Percentiles rank a stretch among this genome's conserved stretches.
Evolutionary conservation across 192 early-diverging fungal genomes (phyloP).

Genomic region (Kappamyces sp.): DNA sequence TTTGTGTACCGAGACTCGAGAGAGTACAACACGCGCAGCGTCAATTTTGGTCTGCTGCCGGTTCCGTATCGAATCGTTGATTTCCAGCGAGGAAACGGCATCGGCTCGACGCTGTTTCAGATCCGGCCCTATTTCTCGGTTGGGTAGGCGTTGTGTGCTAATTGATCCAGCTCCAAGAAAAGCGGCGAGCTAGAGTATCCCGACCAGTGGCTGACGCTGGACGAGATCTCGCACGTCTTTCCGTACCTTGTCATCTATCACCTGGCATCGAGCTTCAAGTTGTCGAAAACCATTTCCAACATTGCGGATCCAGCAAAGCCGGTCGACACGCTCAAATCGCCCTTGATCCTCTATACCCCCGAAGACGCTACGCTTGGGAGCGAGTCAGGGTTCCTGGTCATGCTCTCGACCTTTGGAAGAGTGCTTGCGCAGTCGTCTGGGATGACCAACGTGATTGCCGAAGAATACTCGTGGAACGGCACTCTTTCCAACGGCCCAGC

Average conservation of each 20-base stretch:
- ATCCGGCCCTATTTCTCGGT: constrained; percentile 9
- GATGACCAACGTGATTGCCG: constrained; percentile 22
- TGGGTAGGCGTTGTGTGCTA: neutral
- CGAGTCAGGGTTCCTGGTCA: constrained; percentile 22
- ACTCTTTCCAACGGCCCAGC: constrained; percentile 8
- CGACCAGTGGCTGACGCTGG: neutral
- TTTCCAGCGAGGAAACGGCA: no score
- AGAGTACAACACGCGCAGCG: constrained; percentile 23
- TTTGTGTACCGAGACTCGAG: neutral
- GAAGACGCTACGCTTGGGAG: constrained; percentile 24
- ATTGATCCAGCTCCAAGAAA: neutral
- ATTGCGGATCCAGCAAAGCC: constrained; percentile 44
- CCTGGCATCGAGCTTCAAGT: constrained; percentile 39
- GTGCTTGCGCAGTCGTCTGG: constrained; percentile 19
- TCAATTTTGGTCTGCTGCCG: constrained; percentile 32
- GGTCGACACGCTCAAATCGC: constrained; percentile 33
- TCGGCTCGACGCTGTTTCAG: neutral
- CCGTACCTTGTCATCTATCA: constrained; percentile 41
- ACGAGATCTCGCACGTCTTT: neutral
- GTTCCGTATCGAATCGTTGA: neutral
- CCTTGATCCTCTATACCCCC: constrained; percentile 40
- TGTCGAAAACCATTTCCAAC: constrained; percentile 28
- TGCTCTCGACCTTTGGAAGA: constrained; percentile 39
- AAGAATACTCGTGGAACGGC: constrained; percentile 43
- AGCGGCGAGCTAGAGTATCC: neutral